phyloP scores from a whole-genome alignment of 306 rosid genomes.

The Citrullus colocynthis region DNA sequence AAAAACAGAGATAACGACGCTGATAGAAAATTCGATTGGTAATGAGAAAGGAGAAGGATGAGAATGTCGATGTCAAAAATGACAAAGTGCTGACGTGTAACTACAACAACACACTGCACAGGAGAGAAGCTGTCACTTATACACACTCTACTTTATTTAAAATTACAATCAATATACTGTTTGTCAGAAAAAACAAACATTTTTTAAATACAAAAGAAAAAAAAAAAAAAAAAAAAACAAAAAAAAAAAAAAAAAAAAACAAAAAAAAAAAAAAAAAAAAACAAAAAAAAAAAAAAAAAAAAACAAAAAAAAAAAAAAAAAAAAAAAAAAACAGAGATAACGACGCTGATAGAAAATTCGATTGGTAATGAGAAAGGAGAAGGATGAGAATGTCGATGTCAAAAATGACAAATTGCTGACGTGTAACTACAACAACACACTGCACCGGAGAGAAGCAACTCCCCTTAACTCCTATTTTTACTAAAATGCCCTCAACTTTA shows the following conservation, averaged over 20 bases:
- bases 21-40: background rate
- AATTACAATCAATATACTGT: too few species aligned
- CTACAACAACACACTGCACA: background rate
- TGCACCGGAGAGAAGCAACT: background rate
- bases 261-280: too few species aligned
- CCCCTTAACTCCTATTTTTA: background rate
- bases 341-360: background rate
- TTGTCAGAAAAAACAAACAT: too few species aligned
- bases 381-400: background rate
- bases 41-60: background rate
- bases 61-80: slow-evolving; percentile 2
- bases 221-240: too few species aligned
- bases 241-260: too few species aligned
- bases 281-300: too few species aligned
- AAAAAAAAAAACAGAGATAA: background rate
- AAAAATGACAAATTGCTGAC: background rate
- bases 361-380: background rate
- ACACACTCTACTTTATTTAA: too few species aligned
- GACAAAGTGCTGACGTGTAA: background rate
- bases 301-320: too few species aligned
- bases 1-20: background rate
- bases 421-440: background rate
- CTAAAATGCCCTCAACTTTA: background rate
- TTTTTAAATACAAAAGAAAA: too few species aligned
- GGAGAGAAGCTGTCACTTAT: too few species aligned